Base-by-base conservation (phyloP, 2,329 filamentous ascomycete species). In the Phaeophleospora eucalypticola region DNA sequence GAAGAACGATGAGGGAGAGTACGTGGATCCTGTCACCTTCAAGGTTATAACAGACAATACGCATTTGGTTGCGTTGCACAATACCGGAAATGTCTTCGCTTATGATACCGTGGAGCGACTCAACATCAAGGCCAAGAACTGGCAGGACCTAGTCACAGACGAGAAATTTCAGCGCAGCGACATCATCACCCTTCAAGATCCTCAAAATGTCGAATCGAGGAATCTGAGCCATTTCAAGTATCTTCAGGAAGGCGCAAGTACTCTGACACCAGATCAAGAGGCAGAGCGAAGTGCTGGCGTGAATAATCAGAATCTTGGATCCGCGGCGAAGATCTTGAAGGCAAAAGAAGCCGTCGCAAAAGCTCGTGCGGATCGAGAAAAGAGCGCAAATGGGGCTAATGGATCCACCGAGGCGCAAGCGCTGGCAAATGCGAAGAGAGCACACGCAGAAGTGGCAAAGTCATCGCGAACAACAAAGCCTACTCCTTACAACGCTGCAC, bases 11-110 rank as follows among this genome's bases (percentile, higher is more conserved):
- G 86, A 90, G 51, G 86, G 82, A 43, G 93, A 97, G 60, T 87
- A 93, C 61, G 88, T 97, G 53, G 93, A 98, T 62, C 94, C 93
- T 0, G 91, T 98, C 38, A 96, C 90, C 0, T 97, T 87, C 76
- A 98, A 98, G 68, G 87, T 95, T 35, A 89, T 98, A 62, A 98
- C 93, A 38, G 89, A 98, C 67, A 97, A 97, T 68, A 97, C 93
- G 3, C 93, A 97, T 68, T 88, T 98, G 48, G 88, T 97, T 37
- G 91, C 90, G 14, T 77, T 98, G 53, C 79, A 82, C 47, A 86
- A 77, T 45, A 91, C 90, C 48, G 91, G 91, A 41, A 98, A 98
- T 69, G 93, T 95, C 3, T 98, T 97, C 65, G 84, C 90, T 1
- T 96, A 86, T 81, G 94, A 98, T 62, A 98, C 94, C 1, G 82